A percentile compares a stretch with the other conserved stretches of the same genome.
Conservation (phyloP, 2,329 filamentous ascomycete species). For the Stagonosporopsis cucurbitacearum region DNA sequence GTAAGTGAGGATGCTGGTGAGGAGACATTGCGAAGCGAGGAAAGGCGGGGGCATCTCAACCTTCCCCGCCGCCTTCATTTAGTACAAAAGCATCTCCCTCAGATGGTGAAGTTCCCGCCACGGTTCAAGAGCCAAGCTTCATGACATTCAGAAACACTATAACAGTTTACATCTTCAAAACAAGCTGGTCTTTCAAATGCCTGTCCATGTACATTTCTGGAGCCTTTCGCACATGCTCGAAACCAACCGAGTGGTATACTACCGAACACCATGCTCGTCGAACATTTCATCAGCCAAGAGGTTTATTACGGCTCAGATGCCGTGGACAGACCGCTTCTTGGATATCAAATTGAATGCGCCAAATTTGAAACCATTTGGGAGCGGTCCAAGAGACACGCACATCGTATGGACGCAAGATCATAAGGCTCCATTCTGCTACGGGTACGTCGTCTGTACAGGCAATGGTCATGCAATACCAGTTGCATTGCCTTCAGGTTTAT, state of each 20-base stretch:
- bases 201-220: slow-evolving; percentile 3
- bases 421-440: slow-evolving; percentile 18
- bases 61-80: too few species aligned
- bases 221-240: neutral
- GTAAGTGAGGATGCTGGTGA: neutral
- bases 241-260: neutral
- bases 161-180: neutral
- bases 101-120: too few species aligned
- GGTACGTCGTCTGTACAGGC: slow-evolving; percentile 21
- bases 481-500: slow-evolving; percentile 5
- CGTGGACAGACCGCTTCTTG: slow-evolving; percentile 1
- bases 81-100: too few species aligned
- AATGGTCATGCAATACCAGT: slow-evolving; percentile 16
- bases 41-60: neutral
- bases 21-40: neutral
- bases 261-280: neutral
- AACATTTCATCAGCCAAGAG: neutral
- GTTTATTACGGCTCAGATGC: neutral
- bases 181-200: neutral
- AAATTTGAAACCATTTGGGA: slow-evolving; percentile 6
- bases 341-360: slow-evolving; percentile 18
- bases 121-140: too few species aligned
- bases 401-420: slow-evolving; percentile 18
- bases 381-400: slow-evolving; percentile 19
- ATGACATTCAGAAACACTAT: neutral